Conservation (phyloP, 2,329 filamentous ascomycete species). For the Huntiella moniliformis region DNA sequence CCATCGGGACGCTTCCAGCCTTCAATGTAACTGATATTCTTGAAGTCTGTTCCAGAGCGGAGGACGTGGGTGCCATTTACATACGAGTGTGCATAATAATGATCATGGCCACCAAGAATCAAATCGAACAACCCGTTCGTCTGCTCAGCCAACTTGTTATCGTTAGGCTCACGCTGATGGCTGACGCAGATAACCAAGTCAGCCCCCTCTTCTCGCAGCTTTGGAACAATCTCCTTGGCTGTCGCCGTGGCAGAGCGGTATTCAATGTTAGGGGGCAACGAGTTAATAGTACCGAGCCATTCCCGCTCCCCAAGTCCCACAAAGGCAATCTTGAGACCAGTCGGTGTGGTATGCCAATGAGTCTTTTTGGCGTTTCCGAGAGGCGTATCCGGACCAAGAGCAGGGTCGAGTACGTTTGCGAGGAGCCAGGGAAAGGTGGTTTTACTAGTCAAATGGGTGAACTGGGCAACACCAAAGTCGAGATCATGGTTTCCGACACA, state of each 20-base stretch:
- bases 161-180: conserved; percentile 76
- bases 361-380: conserved; percentile 61
- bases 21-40: conserved; percentile 78
- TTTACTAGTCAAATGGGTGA: conserved; percentile 49
- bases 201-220: conserved; percentile 55
- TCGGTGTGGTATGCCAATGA: conserved; percentile 57
- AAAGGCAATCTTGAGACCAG: conserved; percentile 70
- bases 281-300: conserved; percentile 80
- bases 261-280: conserved; percentile 60
- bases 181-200: conserved; percentile 70
- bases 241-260: conserved; percentile 64
- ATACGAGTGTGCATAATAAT: conserved; percentile 63
- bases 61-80: conserved; percentile 68
- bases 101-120: conserved; percentile 76
- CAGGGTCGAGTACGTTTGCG: conserved; percentile 73
- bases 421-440: conserved; percentile 81
- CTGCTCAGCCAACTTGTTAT: conserved; percentile 64
- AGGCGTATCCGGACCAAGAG: conserved; percentile 53
- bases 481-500: conserved; percentile 86
- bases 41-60: conserved; percentile 81
- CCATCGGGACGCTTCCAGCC: conserved; percentile 30
- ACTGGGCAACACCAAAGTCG: conserved; percentile 75
- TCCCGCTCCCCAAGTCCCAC: conserved; percentile 75
- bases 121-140: conserved; percentile 61
- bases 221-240: conserved; percentile 55